Percentiles rank a stretch among this genome's conserved stretches.
Conservation (phyloP, 768 basidiomycete genomes). For the Termitomyces sp. region DNA sequence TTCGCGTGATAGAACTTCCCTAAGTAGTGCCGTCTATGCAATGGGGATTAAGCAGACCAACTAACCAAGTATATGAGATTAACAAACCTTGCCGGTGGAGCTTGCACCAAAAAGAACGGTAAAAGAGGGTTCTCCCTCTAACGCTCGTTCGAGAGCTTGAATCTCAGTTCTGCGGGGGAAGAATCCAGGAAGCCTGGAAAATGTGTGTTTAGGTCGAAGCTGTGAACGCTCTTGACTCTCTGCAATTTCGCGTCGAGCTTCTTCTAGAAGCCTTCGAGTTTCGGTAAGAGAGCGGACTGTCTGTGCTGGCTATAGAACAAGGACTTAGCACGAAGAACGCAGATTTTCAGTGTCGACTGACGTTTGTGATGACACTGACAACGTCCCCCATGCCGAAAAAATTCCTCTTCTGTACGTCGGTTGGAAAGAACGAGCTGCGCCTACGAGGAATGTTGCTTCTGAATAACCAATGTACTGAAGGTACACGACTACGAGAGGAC, state of each 20-base stretch:
- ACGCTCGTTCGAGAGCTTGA: constrained; percentile 54
- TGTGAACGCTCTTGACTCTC: constrained; percentile 64
- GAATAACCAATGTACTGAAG: constrained; percentile 68
- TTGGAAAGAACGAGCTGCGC: constrained; percentile 52
- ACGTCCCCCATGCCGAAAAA: constrained; percentile 82
- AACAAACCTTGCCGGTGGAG: constrained; percentile 68
- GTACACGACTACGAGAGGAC: constrained; percentile 17
- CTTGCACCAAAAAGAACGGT: constrained; percentile 78
- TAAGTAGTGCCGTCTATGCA: constrained; percentile 66
- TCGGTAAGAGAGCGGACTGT: constrained; percentile 78
- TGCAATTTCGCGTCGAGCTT: constrained; percentile 68
- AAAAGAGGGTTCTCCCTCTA: constrained; percentile 72
- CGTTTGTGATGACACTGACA: constrained; percentile 67
- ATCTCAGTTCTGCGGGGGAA: constrained; percentile 64
- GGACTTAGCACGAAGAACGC: background rate
- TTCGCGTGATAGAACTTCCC: constrained; percentile 66
- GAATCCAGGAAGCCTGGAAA: constrained; percentile 71
- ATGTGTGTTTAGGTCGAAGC: constrained; percentile 68
- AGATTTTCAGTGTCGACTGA: constrained; percentile 26
- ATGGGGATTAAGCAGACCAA: background rate
- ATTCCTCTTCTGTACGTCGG: constrained; percentile 59
- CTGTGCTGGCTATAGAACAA: constrained; percentile 56
- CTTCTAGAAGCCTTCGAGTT: constrained; percentile 68
- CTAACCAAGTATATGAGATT: background rate
- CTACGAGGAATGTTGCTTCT: constrained; percentile 67